These are phyloP conservation scores for Streptanthus diversifolius DNA, from an alignment of 345 rosid species.

Conservation along the genomic window DNA sequence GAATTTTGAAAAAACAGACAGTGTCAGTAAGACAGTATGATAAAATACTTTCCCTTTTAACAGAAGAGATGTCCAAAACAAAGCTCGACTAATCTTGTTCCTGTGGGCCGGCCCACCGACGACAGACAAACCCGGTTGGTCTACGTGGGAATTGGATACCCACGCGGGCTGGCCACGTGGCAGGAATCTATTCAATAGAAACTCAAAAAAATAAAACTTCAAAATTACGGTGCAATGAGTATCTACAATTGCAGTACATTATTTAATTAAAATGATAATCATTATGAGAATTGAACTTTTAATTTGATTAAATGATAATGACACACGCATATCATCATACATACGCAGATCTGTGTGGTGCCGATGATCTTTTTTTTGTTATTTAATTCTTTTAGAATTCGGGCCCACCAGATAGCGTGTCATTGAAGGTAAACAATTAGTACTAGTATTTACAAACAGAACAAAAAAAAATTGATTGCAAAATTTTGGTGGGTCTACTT, in stretches of 20 bases:
- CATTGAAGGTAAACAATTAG: constrained; percentile 31
- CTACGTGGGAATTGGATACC: no score
- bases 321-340: not conserved
- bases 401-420: constrained; percentile 31
- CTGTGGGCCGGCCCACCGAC: no score
- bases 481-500: constrained; percentile 23
- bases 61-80: no score
- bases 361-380: constrained; percentile 12
- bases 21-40: not conserved
- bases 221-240: constrained; percentile 32
- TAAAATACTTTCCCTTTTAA: not conserved
- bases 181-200: no score
- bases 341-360: constrained; percentile 15
- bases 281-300: constrained; percentile 16
- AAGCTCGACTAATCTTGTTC: no score
- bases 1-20: not conserved
- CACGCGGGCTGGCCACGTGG: no score
- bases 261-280: constrained; percentile 30
- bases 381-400: constrained; percentile 11
- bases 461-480: not conserved
- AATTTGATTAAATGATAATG: constrained; percentile 23
- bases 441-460: not conserved
- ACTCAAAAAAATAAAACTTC: no score
- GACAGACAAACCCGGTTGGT: no score
- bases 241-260: not conserved